These are phyloP conservation scores for Niveomyces coronatus DNA, from an alignment of 2,329 filamentous ascomycete genomes.

Conservation along the genomic window DNA sequence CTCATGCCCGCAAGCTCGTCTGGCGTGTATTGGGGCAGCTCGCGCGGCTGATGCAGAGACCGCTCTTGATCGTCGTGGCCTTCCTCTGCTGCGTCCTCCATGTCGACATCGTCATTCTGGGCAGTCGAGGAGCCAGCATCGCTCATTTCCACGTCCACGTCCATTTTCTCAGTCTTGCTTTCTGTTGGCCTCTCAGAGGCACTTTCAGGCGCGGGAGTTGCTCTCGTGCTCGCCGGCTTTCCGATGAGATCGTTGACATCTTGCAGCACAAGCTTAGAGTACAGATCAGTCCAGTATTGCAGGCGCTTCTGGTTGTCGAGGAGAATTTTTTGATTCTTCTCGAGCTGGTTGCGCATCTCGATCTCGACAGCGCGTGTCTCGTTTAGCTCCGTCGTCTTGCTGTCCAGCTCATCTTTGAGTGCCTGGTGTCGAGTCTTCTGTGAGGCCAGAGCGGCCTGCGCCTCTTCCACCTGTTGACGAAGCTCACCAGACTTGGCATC, in stretches of 20 bases:
- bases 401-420: conserved; percentile 77
- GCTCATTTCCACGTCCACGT: conserved; percentile 19
- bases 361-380: conserved; percentile 84
- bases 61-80: conserved; percentile 13
- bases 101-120: conserved; percentile 12
- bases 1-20: conserved; percentile 59
- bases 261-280: conserved; percentile 72
- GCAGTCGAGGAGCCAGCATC: conserved; percentile 22
- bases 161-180: conserved; percentile 20
- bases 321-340: conserved; percentile 87
- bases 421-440: conserved; percentile 73
- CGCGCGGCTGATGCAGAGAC: conserved; percentile 31
- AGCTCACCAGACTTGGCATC: conserved; percentile 64
- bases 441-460: conserved; percentile 63
- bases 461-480: conserved; percentile 65
- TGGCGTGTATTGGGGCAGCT: conserved; percentile 68
- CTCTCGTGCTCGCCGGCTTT: conserved; percentile 20
- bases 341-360: conserved; percentile 96
- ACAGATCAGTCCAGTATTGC: conserved; percentile 82
- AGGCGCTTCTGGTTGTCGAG: conserved; percentile 76
- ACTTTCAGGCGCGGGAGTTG: conserved; percentile 12
- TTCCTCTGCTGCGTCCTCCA: conserved; percentile 4
- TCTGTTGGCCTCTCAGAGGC: conserved; percentile 12
- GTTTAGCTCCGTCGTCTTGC: conserved; percentile 77
- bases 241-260: conserved; percentile 61